phyloP scores from a whole-genome alignment of 108 stramenopile species.

The Parmales sp. region DNA sequence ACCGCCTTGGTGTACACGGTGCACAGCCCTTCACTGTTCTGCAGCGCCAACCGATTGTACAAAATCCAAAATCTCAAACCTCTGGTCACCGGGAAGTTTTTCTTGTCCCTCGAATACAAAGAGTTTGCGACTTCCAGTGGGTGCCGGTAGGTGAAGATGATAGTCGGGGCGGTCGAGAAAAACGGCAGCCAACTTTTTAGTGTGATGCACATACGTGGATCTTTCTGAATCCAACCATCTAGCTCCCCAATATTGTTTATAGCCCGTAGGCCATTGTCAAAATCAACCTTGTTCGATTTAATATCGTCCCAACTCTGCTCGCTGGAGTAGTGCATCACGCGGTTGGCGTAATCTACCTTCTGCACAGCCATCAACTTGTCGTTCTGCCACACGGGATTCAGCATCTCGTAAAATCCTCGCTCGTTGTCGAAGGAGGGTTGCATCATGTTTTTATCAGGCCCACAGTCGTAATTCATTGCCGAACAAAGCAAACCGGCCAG shows the following conservation, averaged over 20 bases:
- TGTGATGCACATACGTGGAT: constrained; percentile 83
- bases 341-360: constrained; percentile 51
- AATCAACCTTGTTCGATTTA: constrained; percentile 22
- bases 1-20: constrained; percentile 62
- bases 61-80: constrained; percentile 73
- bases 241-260: no score
- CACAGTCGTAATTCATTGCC: constrained; percentile 59
- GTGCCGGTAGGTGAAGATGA: constrained; percentile 82
- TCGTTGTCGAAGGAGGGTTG: constrained; percentile 53
- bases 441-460: constrained; percentile 35
- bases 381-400: constrained; percentile 71
- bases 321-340: constrained; percentile 53
- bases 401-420: constrained; percentile 77
- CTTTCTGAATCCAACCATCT: constrained; percentile 82
- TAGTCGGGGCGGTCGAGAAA: constrained; percentile 61
- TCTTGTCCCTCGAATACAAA: constrained; percentile 51
- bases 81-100: constrained; percentile 41
- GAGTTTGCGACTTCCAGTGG: constrained; percentile 85
- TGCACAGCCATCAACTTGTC: constrained; percentile 72
- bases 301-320: constrained; percentile 46
- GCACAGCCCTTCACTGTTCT: constrained; percentile 59
- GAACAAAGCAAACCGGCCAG: constrained; percentile 56
- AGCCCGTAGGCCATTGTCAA: no score
- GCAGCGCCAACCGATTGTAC: constrained; percentile 73
- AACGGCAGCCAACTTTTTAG: constrained; percentile 67